Evolutionary conservation across 2,329 filamentous ascomycete species (phyloP).

Genomic region (Zymoseptoria pseudotritici): DNA sequence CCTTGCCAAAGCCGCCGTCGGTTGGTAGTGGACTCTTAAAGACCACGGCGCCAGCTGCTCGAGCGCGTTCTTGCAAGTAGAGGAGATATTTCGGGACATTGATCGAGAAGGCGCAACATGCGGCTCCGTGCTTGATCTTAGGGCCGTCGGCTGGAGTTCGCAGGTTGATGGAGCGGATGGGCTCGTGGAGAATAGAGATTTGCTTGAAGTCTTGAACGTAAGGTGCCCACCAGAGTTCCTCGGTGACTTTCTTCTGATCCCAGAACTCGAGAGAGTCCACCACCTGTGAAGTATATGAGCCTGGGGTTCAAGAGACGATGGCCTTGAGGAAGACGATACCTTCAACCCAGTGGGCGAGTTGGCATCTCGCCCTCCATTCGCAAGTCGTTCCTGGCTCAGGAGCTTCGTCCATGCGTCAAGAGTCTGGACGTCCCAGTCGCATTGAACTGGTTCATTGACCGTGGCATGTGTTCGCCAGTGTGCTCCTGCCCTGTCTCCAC

Average conservation of each 20-base stretch:
- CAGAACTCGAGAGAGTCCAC: slow-evolving; percentile 25
- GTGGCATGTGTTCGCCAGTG: slow-evolving; percentile 41
- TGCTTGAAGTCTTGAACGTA: slow-evolving; percentile 30
- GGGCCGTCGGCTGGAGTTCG: slow-evolving; percentile 16
- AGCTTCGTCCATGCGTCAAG: slow-evolving; percentile 35
- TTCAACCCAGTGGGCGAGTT: slow-evolving; percentile 18
- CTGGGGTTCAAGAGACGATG: not conserved
- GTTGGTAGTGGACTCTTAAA: slow-evolving; percentile 27
- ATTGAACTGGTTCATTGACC: slow-evolving; percentile 26
- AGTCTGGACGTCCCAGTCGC: slow-evolving; percentile 38
- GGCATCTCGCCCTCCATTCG: not conserved
- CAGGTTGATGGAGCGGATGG: slow-evolving; percentile 17
- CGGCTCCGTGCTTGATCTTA: slow-evolving; percentile 22
- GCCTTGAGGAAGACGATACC: slow-evolving; percentile 4
- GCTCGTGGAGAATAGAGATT: slow-evolving; percentile 12
- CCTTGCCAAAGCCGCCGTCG: slow-evolving; percentile 21
- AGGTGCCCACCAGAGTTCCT: slow-evolving; percentile 34
- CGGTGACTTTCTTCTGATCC: slow-evolving; percentile 16
- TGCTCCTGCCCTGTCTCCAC: slow-evolving; percentile 37
- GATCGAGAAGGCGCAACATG: slow-evolving; percentile 31
- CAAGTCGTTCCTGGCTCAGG: slow-evolving; percentile 24
- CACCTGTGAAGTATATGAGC: slow-evolving; percentile 7
- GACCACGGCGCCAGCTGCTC: slow-evolving; percentile 20
- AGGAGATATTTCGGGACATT: slow-evolving; percentile 33
- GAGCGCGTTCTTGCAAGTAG: slow-evolving; percentile 29